A percentile compares a stretch with the other conserved stretches of the same genome.
These are phyloP conservation scores for Smallanthus sonchifolius DNA, from an alignment of 129 eudicot genomes.

Conservation along the genomic window DNA sequence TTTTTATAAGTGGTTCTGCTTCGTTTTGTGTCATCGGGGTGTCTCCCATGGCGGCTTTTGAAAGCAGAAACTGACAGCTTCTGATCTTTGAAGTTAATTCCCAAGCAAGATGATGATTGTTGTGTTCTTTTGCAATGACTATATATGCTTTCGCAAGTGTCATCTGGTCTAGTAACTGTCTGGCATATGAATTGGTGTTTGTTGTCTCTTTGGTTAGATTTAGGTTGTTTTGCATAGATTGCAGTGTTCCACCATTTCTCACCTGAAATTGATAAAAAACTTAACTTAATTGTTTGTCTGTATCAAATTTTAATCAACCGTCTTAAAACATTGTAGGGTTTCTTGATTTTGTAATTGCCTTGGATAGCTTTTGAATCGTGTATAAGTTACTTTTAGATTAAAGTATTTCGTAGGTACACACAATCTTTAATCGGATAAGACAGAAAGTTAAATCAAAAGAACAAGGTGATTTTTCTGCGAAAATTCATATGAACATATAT, in stretches of 20 bases:
- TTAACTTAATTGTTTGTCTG: not conserved
- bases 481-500: no score
- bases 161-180: conserved; percentile 81
- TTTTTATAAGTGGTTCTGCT: conserved; percentile 65
- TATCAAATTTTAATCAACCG: not conserved
- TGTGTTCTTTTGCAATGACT: conserved; percentile 84
- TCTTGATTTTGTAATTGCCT: no score
- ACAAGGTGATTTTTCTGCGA: no score
- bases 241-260: conserved; percentile 30
- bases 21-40: conserved; percentile 56
- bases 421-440: no score
- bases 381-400: no score
- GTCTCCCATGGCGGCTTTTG: conserved; percentile 68
- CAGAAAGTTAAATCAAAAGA: no score
- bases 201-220: conserved; percentile 52
- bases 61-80: conserved; percentile 63
- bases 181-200: conserved; percentile 53
- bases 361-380: no score
- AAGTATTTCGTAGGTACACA: no score
- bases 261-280: conserved; percentile 44
- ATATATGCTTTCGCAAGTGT: conserved; percentile 77
- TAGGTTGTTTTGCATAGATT: conserved; percentile 28
- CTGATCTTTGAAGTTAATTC: conserved; percentile 64
- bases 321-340: not conserved
- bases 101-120: conserved; percentile 78